These are phyloP conservation scores for Saccharum hybrid DNA, from an alignment of 202 grass and related monocot genomes.

Conservation along the genomic window DNA sequence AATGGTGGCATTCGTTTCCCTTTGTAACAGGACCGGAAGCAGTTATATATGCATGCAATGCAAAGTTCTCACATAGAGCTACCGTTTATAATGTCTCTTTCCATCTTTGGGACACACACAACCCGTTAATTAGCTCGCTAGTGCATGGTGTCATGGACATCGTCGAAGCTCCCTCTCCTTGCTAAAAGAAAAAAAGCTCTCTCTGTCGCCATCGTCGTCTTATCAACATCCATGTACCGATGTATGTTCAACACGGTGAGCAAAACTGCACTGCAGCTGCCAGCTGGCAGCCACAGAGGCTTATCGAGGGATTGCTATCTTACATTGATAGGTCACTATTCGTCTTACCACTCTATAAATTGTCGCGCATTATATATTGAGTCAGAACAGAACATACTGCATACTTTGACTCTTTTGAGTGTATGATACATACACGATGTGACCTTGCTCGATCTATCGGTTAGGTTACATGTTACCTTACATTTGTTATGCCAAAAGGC, in stretches of 20 bases:
- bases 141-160: not conserved
- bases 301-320: no score
- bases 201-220: no score
- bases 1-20: no score
- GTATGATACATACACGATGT: not conserved
- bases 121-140: not conserved
- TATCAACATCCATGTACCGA: not conserved
- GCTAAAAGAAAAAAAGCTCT: not conserved
- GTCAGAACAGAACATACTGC: not conserved
- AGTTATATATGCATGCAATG: not conserved
- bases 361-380: not conserved
- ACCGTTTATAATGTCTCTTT: not conserved
- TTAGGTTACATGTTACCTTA: constrained; percentile 37
- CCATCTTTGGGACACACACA: no score
- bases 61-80: not conserved
- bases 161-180: no score
- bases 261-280: not conserved
- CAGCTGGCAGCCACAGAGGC: not conserved
- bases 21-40: not conserved
- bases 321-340: not conserved
- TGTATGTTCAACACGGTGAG: not conserved
- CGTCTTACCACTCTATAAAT: not conserved
- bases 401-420: not conserved
- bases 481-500: constrained; percentile 11
- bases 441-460: constrained; percentile 21